Evolutionary conservation across 164 flowering plant genomes (phyloP), one percentile per base, ranked within the genome.

Genomic region (Magnolia kwangsiensis): DNA sequence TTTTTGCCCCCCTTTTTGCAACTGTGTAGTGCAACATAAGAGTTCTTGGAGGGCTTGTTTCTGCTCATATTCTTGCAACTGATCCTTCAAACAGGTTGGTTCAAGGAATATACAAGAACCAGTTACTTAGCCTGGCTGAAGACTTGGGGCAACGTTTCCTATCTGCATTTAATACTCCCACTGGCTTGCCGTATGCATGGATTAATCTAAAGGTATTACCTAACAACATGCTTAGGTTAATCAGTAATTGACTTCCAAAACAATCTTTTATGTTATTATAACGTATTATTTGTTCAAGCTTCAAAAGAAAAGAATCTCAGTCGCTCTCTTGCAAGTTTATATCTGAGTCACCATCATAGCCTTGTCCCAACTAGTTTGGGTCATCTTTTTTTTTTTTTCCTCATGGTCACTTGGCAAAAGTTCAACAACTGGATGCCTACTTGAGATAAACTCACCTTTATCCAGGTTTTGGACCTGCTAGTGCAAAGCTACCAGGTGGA

Each of bases 41-140:
- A 90, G 94, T 90, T 84, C 99, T 96, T 85, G 99, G 99, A 84
- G 99, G 99, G 85, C 99, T 96, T 86, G 90, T 96, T 81, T 94
- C 99, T 84, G 98, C 97, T 86, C 99, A 96, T 88, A 82, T 96
- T 84, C 98, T 96, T 89, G 98, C 99, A 74, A 90, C 97, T 90
- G 96, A 94, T 88, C 86, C 96, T 82, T 76, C 86, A 66, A 87
- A 90, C 86, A 88, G 92, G 93, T 83, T 92, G 76, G 80, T 81
- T 77, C 85, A 84, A 82, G 91, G 94, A 81, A 75, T 78, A 71
- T 96, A 96, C 82, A 82, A 83, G 69, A 90, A 90, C 76, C 90
- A 96, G 82, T 89, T 96, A 50, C 95, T 96, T 79, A 76, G 9
- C 72, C 84, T 96, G 75, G 99, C 98, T 78, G 89, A 92, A 82